Conservation (phyloP, 169 alveolate species). For the Babesia ovis region DNA sequence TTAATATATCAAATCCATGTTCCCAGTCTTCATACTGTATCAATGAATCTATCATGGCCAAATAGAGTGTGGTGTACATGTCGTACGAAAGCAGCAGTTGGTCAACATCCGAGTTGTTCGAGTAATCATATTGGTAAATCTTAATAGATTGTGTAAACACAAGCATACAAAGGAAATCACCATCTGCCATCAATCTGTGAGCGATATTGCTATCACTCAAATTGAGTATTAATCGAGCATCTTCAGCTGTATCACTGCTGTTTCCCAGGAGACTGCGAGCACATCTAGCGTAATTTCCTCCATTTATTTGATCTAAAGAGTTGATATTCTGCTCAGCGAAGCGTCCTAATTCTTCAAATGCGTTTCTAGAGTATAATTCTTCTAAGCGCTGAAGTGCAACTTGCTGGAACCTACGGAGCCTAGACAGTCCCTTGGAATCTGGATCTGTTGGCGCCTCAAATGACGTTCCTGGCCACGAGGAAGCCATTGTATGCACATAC, state of each 20-base stretch:
- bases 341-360: neutral
- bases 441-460: neutral
- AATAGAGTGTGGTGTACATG: slow-evolving; percentile 24
- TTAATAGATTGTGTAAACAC: slow-evolving; percentile 7
- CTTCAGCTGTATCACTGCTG: neutral
- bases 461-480: slow-evolving; percentile 4
- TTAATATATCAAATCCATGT: neutral
- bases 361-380: slow-evolving; percentile 3
- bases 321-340: neutral
- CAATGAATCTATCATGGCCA: slow-evolving; percentile 23
- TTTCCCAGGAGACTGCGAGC: neutral
- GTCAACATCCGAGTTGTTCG: slow-evolving; percentile 17
- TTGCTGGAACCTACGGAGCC: slow-evolving; percentile 29
- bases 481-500: slow-evolving; percentile 7
- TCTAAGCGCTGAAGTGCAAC: neutral
- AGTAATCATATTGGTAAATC: slow-evolving; percentile 3
- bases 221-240: neutral
- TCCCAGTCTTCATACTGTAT: slow-evolving; percentile 30
- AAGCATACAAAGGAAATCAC: neutral
- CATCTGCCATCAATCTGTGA: neutral
- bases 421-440: neutral
- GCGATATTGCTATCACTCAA: neutral
- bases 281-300: neutral
- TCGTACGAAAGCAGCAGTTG: slow-evolving; percentile 35
- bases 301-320: neutral